Conservation (phyloP, 192 early-diverging fungal species). For the Spizellomyces sp. region DNA sequence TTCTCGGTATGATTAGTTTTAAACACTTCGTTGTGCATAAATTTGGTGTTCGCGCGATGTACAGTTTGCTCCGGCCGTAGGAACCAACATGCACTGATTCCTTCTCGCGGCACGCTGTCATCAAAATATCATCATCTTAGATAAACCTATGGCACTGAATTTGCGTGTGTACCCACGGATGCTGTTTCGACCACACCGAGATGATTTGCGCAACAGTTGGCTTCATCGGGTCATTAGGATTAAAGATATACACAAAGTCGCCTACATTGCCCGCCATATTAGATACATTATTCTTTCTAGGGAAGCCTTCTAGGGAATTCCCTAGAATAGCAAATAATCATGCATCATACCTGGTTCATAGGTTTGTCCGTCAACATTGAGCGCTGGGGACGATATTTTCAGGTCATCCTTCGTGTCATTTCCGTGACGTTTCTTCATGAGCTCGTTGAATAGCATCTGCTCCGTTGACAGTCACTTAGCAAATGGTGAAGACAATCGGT, state of each 20-base stretch:
- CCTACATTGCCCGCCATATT: constrained; percentile 33
- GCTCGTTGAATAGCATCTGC: constrained; percentile 21
- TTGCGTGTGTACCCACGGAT: not conserved
- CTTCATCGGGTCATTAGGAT: constrained; percentile 54
- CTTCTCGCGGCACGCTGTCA: constrained; percentile 23
- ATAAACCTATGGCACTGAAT: not conserved
- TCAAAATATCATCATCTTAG: not conserved
- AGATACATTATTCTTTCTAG: no score
- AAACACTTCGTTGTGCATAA: constrained; percentile 69
- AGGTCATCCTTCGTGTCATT: not conserved
- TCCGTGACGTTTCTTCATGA: constrained; percentile 19
- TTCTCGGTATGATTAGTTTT: constrained; percentile 60
- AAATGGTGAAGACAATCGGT: no score
- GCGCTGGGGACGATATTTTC: no score
- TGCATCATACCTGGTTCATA: no score
- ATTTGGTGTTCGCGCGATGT: constrained; percentile 55
- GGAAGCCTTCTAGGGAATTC: no score
- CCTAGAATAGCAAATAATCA: no score
- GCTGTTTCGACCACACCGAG: constrained; percentile 2
- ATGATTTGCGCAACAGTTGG: constrained; percentile 67
- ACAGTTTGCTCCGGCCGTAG: constrained; percentile 70
- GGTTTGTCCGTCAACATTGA: no score
- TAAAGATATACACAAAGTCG: constrained; percentile 67
- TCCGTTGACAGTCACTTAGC: no score
- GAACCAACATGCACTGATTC: constrained; percentile 61